Evolutionary conservation across 345 rosid species (phyloP), one percentile per base, ranked within the genome.

Genomic region (Syzygium jambos): DNA sequence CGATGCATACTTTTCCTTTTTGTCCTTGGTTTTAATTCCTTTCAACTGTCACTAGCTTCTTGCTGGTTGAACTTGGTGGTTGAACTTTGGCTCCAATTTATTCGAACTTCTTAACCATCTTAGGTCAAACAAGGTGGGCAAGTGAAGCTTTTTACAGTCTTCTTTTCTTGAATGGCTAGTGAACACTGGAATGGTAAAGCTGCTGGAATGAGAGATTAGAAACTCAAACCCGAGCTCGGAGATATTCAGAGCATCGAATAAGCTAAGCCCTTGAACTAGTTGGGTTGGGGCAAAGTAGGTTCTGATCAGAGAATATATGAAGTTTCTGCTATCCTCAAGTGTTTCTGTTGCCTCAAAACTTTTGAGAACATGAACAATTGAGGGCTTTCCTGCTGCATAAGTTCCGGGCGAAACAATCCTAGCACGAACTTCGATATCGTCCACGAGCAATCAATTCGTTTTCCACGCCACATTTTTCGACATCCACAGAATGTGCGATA

Each of bases 291-390:
- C 17, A 65, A 30, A 16, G 43, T 16, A 0, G 78, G 43, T 30
- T 65, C 78, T 65, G 23, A 38, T 68, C 9, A 30, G 43, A 30
- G 78, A 68, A 68, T 68, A 4, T 0, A 0, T 30, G 46, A 13
- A 1, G 23, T 17, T 65, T 68, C 46, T 34, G 46, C 78, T 68
- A 30, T 68, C 17, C 78, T 68, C 78, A 68, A 0, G 1, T 30
- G 38, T 65, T 30, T 68, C 78, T 2, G 23, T 68, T 17, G 16
- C 46, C 23, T 68, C 78, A 9, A 0, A 17, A 17, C 43, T 68
- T 9, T 0, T 16, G 34, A 68, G 0, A 30, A 34, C 78, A 17
- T 34, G 78, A 68, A 0, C 43, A 0, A 17, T 11, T 34, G 78
- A 68, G 22, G 78, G 78, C 38, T 68, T 68, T 34, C 78, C 78